Conservation (phyloP, 495 filamentous ascomycete species). For the Immersiella caudata region DNA sequence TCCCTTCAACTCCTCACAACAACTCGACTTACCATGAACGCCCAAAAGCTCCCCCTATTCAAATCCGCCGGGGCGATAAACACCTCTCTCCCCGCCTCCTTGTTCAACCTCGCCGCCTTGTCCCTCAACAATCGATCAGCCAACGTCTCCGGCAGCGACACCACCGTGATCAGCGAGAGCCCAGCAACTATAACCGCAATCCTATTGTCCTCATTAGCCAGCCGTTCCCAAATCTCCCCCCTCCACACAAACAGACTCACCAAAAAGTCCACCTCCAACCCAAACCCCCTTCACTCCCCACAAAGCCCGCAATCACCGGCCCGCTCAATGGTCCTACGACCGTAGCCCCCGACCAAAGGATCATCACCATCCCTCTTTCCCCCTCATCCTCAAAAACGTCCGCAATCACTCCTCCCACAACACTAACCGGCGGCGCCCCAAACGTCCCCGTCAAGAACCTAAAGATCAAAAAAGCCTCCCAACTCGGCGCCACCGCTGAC, state of each 20-base stretch:
- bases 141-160: slow-evolving; percentile 54
- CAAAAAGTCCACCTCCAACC: slow-evolving; percentile 61
- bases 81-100: slow-evolving; percentile 27
- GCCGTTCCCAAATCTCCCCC: neutral
- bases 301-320: slow-evolving; percentile 53
- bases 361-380: slow-evolving; percentile 36
- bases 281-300: neutral
- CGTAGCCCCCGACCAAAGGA: slow-evolving; percentile 33
- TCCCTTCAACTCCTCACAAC: neutral
- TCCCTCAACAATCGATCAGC: slow-evolving; percentile 50
- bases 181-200: slow-evolving; percentile 51
- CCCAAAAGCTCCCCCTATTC: slow-evolving; percentile 22
- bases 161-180: slow-evolving; percentile 33
- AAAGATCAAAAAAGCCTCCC: slow-evolving; percentile 32
- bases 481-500: slow-evolving; percentile 67
- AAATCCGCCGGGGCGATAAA: slow-evolving; percentile 30
- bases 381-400: slow-evolving; percentile 61
- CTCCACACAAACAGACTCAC: slow-evolving; percentile 30
- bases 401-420: slow-evolving; percentile 80
- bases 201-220: slow-evolving; percentile 19
- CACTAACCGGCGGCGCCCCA: slow-evolving; percentile 74
- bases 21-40: slow-evolving; percentile 26
- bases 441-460: slow-evolving; percentile 60
- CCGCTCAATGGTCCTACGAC: slow-evolving; percentile 49
- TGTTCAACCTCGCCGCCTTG: slow-evolving; percentile 53